These are phyloP conservation scores for Thalassiosira profunda DNA, from an alignment of 108 stramenopile genomes.

Conservation along the genomic window DNA sequence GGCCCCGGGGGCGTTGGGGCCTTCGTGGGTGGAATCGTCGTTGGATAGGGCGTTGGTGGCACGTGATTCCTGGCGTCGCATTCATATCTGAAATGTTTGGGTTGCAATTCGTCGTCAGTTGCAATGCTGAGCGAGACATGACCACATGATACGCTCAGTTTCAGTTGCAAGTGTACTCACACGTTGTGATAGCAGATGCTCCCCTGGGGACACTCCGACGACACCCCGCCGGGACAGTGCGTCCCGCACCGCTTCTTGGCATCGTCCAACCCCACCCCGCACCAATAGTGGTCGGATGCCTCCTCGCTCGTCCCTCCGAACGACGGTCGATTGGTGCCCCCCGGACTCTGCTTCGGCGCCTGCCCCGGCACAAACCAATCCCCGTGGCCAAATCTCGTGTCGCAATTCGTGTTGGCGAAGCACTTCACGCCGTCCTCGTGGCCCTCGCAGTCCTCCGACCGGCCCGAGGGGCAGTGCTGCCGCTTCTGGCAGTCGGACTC, in stretches of 20 bases:
- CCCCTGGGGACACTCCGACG: conserved; percentile 17
- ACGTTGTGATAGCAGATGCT: conserved; percentile 30
- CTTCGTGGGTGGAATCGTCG: not conserved
- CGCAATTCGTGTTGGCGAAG: conserved; percentile 40
- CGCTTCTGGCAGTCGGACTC: conserved; percentile 27
- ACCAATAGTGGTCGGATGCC: conserved; percentile 41
- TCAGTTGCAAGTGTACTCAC: conserved; percentile 3
- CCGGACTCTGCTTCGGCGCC: conserved; percentile 29
- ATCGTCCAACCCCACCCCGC: conserved; percentile 34
- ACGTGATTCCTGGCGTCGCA: conserved; percentile 40
- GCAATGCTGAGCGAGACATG: conserved; percentile 4
- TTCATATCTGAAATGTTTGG: conserved; percentile 1
- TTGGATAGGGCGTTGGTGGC: conserved; percentile 6
- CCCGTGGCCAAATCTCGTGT: conserved; percentile 35
- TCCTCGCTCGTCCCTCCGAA: conserved; percentile 29
- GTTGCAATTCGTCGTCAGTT: not conserved
- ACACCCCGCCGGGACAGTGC: conserved; percentile 36
- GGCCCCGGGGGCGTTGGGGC: conserved; percentile 8
- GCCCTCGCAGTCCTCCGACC: conserved; percentile 43
- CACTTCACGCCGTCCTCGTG: conserved; percentile 37
- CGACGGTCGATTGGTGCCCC: conserved; percentile 22
- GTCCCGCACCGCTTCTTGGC: conserved; percentile 22
- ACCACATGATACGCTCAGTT: not conserved
- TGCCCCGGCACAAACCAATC: conserved; percentile 9
- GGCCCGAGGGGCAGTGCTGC: conserved; percentile 48